Evolutionary conservation across 2,329 filamentous ascomycete species (phyloP).

Genomic region (Sclerotiophoma versabilis): DNA sequence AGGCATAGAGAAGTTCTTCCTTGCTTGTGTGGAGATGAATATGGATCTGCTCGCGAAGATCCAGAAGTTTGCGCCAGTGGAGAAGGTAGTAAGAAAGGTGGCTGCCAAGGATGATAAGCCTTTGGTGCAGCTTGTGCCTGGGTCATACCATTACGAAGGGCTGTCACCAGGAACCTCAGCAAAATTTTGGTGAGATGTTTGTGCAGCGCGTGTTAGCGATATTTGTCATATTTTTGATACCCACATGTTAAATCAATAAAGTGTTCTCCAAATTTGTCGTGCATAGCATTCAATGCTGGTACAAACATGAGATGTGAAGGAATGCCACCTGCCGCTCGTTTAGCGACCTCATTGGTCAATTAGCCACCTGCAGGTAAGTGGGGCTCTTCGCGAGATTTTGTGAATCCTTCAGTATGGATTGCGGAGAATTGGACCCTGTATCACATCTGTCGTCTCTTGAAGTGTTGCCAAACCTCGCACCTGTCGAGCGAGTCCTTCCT

Average conservation of each 20-base stretch:
- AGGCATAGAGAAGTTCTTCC: slow-evolving; percentile 30
- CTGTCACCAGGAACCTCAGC: too few species aligned
- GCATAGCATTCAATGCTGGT: too few species aligned
- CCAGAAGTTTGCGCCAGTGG: slow-evolving; percentile 28
- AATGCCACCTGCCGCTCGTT: background rate
- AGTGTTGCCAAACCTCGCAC: background rate
- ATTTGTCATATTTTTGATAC: background rate
- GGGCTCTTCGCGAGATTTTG: slow-evolving; percentile 4
- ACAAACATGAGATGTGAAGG: background rate
- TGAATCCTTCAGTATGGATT: background rate
- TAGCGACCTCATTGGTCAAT: slow-evolving; percentile 10
- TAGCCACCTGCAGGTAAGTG: background rate
- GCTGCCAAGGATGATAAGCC: too few species aligned
- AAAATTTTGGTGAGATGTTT: background rate
- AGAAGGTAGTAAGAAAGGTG: background rate
- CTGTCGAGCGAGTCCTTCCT: background rate
- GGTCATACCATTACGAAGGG: too few species aligned
- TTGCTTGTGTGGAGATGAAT: slow-evolving; percentile 28
- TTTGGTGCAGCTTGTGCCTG: too few species aligned
- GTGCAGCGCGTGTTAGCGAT: background rate
- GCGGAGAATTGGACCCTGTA: background rate
- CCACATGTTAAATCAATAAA: too few species aligned
- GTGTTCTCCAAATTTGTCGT: too few species aligned
- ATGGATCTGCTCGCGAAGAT: slow-evolving; percentile 38
- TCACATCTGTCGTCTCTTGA: background rate